Base-by-base conservation (phyloP, 164 flowering plant genomes). In the Amborella trichopoda region DNA sequence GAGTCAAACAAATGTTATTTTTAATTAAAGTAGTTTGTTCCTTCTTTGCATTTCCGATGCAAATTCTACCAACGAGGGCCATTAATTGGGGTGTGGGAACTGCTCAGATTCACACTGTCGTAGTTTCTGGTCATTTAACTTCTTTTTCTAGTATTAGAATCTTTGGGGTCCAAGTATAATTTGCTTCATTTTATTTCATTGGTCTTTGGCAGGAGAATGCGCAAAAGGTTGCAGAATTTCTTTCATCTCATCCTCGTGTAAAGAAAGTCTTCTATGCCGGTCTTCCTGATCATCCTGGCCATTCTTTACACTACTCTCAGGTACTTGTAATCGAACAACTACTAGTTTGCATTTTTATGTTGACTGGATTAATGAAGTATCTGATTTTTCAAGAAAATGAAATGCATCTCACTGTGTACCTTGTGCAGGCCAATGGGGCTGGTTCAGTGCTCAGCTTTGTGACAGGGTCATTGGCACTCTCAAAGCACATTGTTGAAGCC, bases 381-480 rank as follows among this genome's bases (percentile, higher is more conserved):
- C 10, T 5, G 6, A 13, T 19, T 33, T 33, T 32, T 6, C 4
- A 17, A 11, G 11, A 24, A 20, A 3, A 20, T 50, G 20, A 26
- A 16, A 17, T 40, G 4, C 33, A 45, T 28, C 11, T n/a, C n/a
- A n/a, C n/a, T n/a, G n/a, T n/a, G 9, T 37, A 14, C 40, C 41
- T 23, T 18, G 50, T 68, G 59, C 75, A 93, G 95, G 91, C 96
- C 18, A 81, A 68, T 50, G 99, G 99, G 55, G 95, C 91, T 36
- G 99, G 99, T 22, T 81, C 96, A 28, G 96, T 93, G 53, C 78
- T 88, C 6, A 93, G 99, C 71, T 88, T 93, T 65, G 44, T 71
- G 58, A 93, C 99, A 0, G 99, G 99, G 1, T 93, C 99, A 1
- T 26, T 88, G 38, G 78, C 77, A 13, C 85, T 93, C 24, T 93